Evolutionary conservation across 2,329 filamentous ascomycete genomes (phyloP), one percentile per base, ranked within the genome.

Genomic region (Trichoderma cornu-damae): DNA sequence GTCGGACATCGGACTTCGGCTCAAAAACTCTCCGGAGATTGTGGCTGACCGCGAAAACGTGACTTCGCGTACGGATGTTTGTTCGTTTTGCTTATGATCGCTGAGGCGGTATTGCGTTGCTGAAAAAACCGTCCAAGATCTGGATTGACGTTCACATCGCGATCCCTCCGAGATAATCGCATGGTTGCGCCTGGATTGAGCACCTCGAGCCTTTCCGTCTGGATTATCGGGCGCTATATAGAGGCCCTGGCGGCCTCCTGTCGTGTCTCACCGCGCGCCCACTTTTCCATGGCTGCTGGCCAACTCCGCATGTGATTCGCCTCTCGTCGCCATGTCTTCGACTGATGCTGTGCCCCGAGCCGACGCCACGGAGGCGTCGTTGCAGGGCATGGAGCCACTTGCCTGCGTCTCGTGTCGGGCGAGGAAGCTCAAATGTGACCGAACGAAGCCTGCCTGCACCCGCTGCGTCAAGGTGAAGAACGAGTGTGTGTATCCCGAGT

Each of bases 371-470:
- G 51, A 22, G n/a, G 35, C 57, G 16, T 30, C 44, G 6, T 18
- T 54, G 30, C 34, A 49, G 11, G 65, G 56, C 61, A 68, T 62
- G 16, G 78, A 79, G 64, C 71, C 75, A 18, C 85, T 96, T 71
- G 89, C 91, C 16, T 96, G 91, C 69, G 85, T 94, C 26, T 80
- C 89, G 53, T 96, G 91, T 71, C 82, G 92, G 62, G 86, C 86
- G 67, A 81, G 91, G 64, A 96, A 96, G 73, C 76, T 96, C 64
- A 88, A 88, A 72, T 96, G 92, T 74, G 91, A 96, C 72, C 88
- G 91, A 28, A 78, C 77, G 46, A 88, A 85, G 67, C 91, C 91
- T 14, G 82, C 84, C 24, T 96, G 93, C 67, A 83, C 84, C 40
- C 92, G 91, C 18, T 96, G 93, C 71, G 77, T 82, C 54, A 83